phyloP scores from a whole-genome alignment of 768 basidiomycete species.

The Suillus spraguei region DNA sequence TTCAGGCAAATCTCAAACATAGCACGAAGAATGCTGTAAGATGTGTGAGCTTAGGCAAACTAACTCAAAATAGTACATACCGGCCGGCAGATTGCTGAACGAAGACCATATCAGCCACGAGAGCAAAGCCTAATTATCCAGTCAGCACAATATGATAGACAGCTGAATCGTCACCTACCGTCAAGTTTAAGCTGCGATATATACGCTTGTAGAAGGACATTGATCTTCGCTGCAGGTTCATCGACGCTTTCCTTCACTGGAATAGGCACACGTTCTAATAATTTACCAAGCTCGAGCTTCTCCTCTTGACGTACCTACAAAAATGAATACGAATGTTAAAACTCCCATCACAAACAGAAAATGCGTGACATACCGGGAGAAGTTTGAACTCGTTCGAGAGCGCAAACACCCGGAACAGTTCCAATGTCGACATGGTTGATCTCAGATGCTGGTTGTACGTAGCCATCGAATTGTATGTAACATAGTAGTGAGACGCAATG shows the following conservation, averaged over 20 bases:
- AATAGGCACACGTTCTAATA: constrained; percentile 93
- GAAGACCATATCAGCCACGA: constrained; percentile 93
- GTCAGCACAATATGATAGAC: background rate
- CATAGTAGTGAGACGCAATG: constrained; percentile 95
- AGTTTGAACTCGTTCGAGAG: constrained; percentile 95
- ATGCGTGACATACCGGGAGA: constrained; percentile 58
- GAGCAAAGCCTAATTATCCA: constrained; percentile 61
- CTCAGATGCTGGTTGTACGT: constrained; percentile 94
- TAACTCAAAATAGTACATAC: constrained; percentile 35
- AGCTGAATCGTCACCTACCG: constrained; percentile 40
- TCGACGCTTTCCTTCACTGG: constrained; percentile 97
- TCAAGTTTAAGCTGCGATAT: constrained; percentile 94
- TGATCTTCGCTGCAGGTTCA: constrained; percentile 96
- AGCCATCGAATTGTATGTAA: constrained; percentile 94
- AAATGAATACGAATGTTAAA: background rate
- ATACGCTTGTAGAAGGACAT: constrained; percentile 92
- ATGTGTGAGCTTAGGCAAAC: constrained; percentile 8
- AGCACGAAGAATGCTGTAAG: constrained; percentile 82
- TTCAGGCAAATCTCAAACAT: constrained; percentile 98
- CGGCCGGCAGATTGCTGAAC: constrained; percentile 97
- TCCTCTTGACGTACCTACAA: constrained; percentile 71
- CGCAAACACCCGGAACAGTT: constrained; percentile 95
- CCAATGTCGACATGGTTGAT: constrained; percentile 83
- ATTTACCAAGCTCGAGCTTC: constrained; percentile 87
- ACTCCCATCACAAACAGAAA: constrained; percentile 2